Evolutionary conservation across 2,329 filamentous ascomycete species (phyloP).

Genomic region (Scytalidium lignicola): DNA sequence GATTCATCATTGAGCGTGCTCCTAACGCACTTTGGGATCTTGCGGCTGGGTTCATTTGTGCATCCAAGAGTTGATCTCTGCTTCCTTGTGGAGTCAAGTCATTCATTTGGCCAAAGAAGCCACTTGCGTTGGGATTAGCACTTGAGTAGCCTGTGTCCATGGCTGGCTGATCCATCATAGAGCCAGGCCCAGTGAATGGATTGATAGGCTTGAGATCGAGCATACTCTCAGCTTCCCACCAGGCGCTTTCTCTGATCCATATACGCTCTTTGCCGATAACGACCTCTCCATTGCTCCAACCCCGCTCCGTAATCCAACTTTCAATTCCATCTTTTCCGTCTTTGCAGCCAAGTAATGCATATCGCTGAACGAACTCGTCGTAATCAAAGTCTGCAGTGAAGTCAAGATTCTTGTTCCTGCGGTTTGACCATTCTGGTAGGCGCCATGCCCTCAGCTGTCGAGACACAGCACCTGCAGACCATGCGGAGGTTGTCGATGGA

Average conservation of each 20-base stretch:
- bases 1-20: conserved; percentile 58
- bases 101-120: conserved; percentile 66
- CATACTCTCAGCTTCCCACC: conserved; percentile 98
- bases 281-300: conserved; percentile 98
- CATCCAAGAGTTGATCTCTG: conserved; percentile 62
- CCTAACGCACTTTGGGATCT: conserved; percentile 42
- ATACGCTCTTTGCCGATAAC: conserved; percentile 85
- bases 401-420: conserved; percentile 83
- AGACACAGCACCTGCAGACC: conserved; percentile 91
- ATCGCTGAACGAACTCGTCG: conserved; percentile 84
- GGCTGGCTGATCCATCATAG: conserved; percentile 49
- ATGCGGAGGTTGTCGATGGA: conserved; percentile 70
- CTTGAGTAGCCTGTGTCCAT: conserved; percentile 71
- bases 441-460: conserved; percentile 91
- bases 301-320: conserved; percentile 87
- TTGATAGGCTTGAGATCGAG: conserved; percentile 67
- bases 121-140: conserved; percentile 42
- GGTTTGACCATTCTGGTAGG: conserved; percentile 93
- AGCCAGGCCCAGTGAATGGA: conserved; percentile 34
- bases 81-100: conserved; percentile 61
- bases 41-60: conserved; percentile 16
- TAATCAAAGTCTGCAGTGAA: conserved; percentile 96
- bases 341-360: conserved; percentile 75
- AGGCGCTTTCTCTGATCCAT: conserved; percentile 90
- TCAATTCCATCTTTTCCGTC: conserved; percentile 91